Percentiles rank a stretch among this genome's conserved stretches.
Evolutionary conservation across 129 eudicot genomes (phyloP).

Genomic region (Centrapalus pauciflorus): DNA sequence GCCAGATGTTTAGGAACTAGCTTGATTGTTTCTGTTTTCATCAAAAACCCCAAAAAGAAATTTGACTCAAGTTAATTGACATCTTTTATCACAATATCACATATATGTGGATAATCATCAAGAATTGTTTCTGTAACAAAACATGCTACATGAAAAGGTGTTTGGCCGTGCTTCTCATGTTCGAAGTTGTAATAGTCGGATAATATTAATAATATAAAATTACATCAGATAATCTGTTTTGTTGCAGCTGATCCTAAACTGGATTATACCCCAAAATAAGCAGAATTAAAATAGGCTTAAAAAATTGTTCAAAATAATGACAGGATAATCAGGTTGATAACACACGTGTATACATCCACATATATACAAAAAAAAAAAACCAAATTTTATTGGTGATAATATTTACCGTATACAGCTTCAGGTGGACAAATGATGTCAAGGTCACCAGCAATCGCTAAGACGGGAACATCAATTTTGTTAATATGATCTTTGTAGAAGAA

Average conservation of each 20-base stretch:
- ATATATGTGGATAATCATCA: too few relatives aligned
- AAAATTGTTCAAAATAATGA: too few relatives aligned
- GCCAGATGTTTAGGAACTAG: slow-evolving; percentile 48
- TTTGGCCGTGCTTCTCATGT: too few relatives aligned
- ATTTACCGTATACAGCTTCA: slow-evolving; percentile 74
- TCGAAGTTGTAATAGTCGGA: background rate
- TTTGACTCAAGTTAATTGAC: background rate
- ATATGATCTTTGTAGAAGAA: slow-evolving; percentile 68
- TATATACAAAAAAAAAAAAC: background rate
- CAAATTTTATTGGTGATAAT: slow-evolving; percentile 3
- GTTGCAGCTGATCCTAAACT: too few relatives aligned
- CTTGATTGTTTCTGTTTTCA: slow-evolving; percentile 61
- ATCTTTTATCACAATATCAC: background rate
- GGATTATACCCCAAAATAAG: too few relatives aligned
- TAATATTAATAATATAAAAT: background rate
- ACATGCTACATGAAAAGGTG: too few relatives aligned
- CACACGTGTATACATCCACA: background rate
- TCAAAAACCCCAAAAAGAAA: slow-evolving; percentile 8
- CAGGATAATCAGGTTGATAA: too few relatives aligned
- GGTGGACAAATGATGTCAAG: slow-evolving; percentile 74
- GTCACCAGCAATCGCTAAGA: slow-evolving; percentile 75
- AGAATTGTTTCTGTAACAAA: too few relatives aligned
- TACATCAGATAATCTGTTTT: too few relatives aligned
- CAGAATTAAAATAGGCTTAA: too few relatives aligned
- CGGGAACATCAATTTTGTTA: slow-evolving; percentile 51